phyloP scores from a whole-genome alignment of 1,284 basidiomycete genomes.

The Cronartium ribicola region DNA sequence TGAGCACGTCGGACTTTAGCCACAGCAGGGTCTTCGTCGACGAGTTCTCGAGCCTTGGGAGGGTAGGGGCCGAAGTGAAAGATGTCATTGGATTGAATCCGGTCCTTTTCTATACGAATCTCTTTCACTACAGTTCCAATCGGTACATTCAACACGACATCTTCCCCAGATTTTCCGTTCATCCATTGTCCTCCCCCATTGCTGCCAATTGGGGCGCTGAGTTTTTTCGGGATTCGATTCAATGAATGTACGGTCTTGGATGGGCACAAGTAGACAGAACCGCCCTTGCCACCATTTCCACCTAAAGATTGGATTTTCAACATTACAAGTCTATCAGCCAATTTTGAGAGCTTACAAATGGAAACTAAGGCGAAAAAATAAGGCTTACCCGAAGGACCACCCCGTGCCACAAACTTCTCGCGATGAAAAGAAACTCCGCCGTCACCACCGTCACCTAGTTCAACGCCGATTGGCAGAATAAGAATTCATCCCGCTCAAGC shows the following conservation, averaged over 20 bases:
- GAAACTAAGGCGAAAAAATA: slow-evolving; percentile 56
- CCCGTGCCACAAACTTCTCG: slow-evolving; percentile 40
- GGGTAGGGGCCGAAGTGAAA: slow-evolving; percentile 49
- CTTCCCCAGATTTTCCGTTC: slow-evolving; percentile 69
- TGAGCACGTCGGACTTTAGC: slow-evolving; percentile 64
- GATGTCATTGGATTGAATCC: slow-evolving; percentile 64
- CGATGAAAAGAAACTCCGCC: slow-evolving; percentile 41
- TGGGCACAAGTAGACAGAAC: slow-evolving; percentile 75
- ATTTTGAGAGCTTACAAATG: not conserved
- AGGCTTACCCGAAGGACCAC: slow-evolving; percentile 64
- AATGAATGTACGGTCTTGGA: slow-evolving; percentile 71
- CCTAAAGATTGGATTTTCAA: slow-evolving; percentile 59
- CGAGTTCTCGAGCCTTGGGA: slow-evolving; percentile 58
- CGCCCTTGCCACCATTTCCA: slow-evolving; percentile 81
- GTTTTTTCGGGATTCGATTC: slow-evolving; percentile 63
- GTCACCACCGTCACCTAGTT: slow-evolving; percentile 38
- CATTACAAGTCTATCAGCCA: not conserved
- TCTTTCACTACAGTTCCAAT: slow-evolving; percentile 81
- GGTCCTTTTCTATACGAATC: slow-evolving; percentile 59
- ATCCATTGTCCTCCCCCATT: slow-evolving; percentile 77
- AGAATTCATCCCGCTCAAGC: slow-evolving; percentile 45
- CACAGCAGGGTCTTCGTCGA: slow-evolving; percentile 57
- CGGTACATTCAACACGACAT: slow-evolving; percentile 72
- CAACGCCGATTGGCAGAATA: slow-evolving; percentile 6
- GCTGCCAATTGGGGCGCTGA: slow-evolving; percentile 65